A percentile compares a stretch with the other conserved stretches of the same genome.
phyloP scores from a whole-genome alignment of 2,329 filamentous ascomycete species.

The Fusarium protoensiforme region DNA sequence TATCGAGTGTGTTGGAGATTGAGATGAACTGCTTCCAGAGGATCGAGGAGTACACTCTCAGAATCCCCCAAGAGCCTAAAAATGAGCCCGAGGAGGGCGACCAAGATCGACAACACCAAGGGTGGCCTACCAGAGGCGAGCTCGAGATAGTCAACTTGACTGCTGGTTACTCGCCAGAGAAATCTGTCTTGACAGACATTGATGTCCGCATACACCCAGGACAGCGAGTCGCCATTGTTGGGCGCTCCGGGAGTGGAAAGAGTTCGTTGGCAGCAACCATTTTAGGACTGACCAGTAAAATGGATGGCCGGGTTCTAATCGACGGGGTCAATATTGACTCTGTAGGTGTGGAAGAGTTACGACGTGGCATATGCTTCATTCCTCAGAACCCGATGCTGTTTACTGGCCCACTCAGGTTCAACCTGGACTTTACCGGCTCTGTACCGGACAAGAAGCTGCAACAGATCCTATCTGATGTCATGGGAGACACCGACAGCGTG shows the following conservation, averaged over 20 bases:
- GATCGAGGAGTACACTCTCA: neutral
- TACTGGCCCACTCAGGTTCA: neutral
- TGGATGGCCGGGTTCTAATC: neutral
- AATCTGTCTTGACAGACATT: neutral
- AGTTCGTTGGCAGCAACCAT: neutral
- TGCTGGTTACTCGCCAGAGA: neutral
- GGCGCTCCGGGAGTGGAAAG: neutral
- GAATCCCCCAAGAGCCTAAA: neutral
- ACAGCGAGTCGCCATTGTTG: neutral
- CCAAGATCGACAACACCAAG: neutral
- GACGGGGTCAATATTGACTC: neutral
- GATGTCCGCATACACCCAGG: neutral
- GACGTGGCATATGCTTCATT: neutral
- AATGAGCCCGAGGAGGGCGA: neutral
- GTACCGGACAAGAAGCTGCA: neutral
- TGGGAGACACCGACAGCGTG: neutral
- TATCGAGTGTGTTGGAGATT: neutral
- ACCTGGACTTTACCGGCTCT: neutral
- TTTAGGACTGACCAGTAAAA: neutral
- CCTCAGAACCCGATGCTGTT: neutral
- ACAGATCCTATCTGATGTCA: neutral
- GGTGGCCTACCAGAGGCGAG: neutral
- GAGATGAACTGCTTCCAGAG: neutral
- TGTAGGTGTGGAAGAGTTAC: neutral
- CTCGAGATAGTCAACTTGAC: neutral